Percentiles rank a stretch among this genome's conserved stretches.
Conservation (phyloP, 768 basidiomycete species). For the Tephrocybe sp. region DNA sequence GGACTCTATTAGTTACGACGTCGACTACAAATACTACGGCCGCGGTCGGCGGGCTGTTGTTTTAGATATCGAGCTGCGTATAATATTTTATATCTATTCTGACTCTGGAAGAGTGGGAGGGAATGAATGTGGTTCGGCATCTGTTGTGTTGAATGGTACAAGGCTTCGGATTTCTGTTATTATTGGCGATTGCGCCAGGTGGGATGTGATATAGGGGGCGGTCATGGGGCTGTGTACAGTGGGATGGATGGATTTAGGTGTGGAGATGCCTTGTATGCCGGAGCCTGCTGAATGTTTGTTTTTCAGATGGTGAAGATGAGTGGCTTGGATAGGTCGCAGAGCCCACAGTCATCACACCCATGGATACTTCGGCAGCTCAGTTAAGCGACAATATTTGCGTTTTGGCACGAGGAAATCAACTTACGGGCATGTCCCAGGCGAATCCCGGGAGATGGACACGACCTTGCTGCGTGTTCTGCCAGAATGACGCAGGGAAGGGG, state of each 20-base stretch:
- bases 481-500: conserved; percentile 17
- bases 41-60: conserved; percentile 1
- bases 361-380: conserved; percentile 9
- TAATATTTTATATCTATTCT: conserved; percentile 17
- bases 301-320: conserved; percentile 5
- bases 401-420: not conserved
- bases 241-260: not conserved
- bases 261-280: not conserved
- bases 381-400: not conserved
- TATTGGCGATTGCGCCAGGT: not conserved
- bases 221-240: not conserved
- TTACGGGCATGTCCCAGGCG: conserved; percentile 20
- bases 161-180: not conserved
- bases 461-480: conserved; percentile 19
- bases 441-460: conserved; percentile 15
- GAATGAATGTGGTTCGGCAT: not conserved
- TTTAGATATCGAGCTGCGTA: conserved; percentile 18
- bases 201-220: not conserved
- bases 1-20: conserved; percentile 4
- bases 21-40: conserved; percentile 5
- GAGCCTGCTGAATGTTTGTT: not conserved
- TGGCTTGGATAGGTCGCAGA: conserved; percentile 15
- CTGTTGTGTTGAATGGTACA: not conserved
- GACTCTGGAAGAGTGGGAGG: not conserved
- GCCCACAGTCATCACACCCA: conserved; percentile 16